Percentiles rank a stretch among this genome's conserved stretches.
These are phyloP conservation scores for Chaetoscypha palmicola DNA, from an alignment of 2,329 filamentous ascomycete species.

Conservation along the genomic window DNA sequence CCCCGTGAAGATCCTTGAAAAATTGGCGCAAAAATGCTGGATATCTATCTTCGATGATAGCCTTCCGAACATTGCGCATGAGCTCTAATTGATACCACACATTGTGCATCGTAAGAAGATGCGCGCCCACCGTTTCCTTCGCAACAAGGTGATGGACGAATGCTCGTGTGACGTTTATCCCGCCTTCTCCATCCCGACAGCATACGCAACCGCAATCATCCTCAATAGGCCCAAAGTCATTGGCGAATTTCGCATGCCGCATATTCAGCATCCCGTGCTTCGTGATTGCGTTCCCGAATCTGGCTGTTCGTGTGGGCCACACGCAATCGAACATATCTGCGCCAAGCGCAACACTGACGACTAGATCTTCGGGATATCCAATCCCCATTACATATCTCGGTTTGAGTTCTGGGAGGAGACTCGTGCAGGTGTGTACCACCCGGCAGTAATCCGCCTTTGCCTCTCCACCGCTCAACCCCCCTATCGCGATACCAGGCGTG, in stretches of 20 bases:
- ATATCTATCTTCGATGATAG: conserved; percentile 75
- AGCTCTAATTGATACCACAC: conserved; percentile 85
- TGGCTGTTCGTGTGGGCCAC: conserved; percentile 92
- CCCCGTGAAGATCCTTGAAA: conserved; percentile 65
- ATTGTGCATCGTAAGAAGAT: conserved; percentile 85
- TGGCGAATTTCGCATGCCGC: conserved; percentile 64
- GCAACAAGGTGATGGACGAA: conserved; percentile 87
- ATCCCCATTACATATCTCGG: conserved; percentile 99
- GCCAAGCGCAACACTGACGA: conserved; percentile 87
- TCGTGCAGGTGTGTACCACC: conserved; percentile 82
- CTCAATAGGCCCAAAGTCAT: conserved; percentile 80
- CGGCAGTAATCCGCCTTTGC: conserved; percentile 88
- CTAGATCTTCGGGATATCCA: conserved; percentile 90
- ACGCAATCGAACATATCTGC: conserved; percentile 99
- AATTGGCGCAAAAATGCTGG: conserved; percentile 72
- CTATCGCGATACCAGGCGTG: conserved; percentile 94
- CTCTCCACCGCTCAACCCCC: conserved; percentile 89
- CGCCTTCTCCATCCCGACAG: conserved; percentile 63
- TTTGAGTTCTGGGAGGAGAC: conserved; percentile 77
- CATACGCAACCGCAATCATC: conserved; percentile 73
- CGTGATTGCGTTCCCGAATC: conserved; percentile 93
- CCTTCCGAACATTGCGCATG: conserved; percentile 67
- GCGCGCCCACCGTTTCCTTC: conserved; percentile 90
- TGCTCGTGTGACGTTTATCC: conserved; percentile 75
- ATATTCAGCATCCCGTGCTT: conserved; percentile 76